Evolutionary conservation across 306 rosid genomes (phyloP), one percentile per base, ranked within the genome.

Genomic region (Rosa persica): DNA sequence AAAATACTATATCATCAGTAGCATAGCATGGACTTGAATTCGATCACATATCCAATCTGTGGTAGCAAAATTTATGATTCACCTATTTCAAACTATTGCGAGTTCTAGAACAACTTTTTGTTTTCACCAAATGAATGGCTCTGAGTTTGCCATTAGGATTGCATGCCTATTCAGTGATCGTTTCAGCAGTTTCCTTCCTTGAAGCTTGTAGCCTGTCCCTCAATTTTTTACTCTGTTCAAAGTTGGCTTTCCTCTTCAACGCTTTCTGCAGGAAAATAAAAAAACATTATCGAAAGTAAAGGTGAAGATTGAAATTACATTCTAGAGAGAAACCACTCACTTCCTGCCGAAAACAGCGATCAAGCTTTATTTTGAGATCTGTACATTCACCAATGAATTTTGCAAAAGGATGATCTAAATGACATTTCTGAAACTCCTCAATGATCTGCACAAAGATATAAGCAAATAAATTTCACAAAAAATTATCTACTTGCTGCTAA

Each of bases 381-480:
- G 98, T 94, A 83, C 98, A 94, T 85, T 92, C 86, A 70, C 97
- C 98, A 40, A 89, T 88, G 81, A 94, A 92, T 81, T 94, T 94
- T 52, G 60, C 88, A 80, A 83, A 2, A 38, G 97, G 97, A 82
- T 94, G 97, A 66, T 92, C 97, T 2, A 77, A 15, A 83, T 94
- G 98, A 78, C 97, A 92, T 87, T 88, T 87, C 65, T 94, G 97
- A 74, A 94, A 94, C 87, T 83, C 62, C 86, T 92, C 95, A 39
- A 94, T 94, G 70, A 94, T 88, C 91, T 88, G 77, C 61, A 77
- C 22, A 55, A 81, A 25, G 27, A 20, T 81, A 16, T 22, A 23
- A 10, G 19, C 43, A 42, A 47, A 67, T 8, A 17, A 19, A 62
- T 1, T 39, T 0, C 8, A 22, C 54, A 12, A 13, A 25, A 36